Evolutionary conservation across 352 stramenopile species (phyloP), one percentile per base, ranked within the genome.

Genomic region (Phytophthora foliorum): DNA sequence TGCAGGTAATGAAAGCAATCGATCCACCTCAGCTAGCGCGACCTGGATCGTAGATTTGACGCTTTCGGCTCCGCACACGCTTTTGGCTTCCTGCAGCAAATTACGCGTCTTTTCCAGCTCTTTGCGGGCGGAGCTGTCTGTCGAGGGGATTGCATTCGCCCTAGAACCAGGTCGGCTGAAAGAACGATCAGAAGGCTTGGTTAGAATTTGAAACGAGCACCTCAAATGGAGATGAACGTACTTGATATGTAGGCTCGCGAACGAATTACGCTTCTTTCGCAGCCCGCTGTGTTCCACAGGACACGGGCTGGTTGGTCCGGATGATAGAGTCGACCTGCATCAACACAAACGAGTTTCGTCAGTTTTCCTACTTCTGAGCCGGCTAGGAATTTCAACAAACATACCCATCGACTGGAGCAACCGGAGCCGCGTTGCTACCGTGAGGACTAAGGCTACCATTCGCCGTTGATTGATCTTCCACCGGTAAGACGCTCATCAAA

Each of bases 401-500:
- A 6, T 76, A 88, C 80, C 57, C 61, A 17, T 87, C 72, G 7
- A 81, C 55, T 24, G 73, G 72, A 22, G 69, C 27, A 24, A 84
- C 67, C n/a, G 61, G 55, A 21, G 69, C 57, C n/a, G 25, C 19
- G 19, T 58, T 60, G 19, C 42, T 71, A 38, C 48, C 31, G 29
- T 44, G 52, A 1, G 48, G 38, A 59, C 25, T 75, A 24, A 51
- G 48, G 17, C 25, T 59, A 19, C 54, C 49, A 53, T 61, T 61
- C 13, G 39, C 46, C 36, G 55, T 51, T 17, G 62, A 39, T 17
- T 82, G 64, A 9, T 93, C 81, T 71, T 94, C 84, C 0, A 84
- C 77, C 6, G 86, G 88, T 9, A 95, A 63, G 7, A 93, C 83
- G 42, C 88, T 95, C 71, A 94, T 92, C 7, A 94, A 51, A 27